These are phyloP conservation scores for Lyophyllum semitale DNA, from an alignment of 768 basidiomycete species.

Conservation along the genomic window DNA sequence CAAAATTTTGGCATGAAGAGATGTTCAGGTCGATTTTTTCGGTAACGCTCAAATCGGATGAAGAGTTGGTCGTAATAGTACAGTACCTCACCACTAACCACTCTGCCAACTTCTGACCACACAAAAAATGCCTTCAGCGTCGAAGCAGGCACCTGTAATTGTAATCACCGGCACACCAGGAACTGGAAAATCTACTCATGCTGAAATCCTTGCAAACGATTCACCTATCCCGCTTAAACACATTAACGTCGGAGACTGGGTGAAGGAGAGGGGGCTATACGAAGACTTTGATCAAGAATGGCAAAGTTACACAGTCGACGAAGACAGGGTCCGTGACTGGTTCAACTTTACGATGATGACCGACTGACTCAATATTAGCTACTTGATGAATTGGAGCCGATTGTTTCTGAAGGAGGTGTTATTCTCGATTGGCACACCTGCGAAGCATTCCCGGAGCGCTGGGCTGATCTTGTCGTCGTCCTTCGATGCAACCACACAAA, in stretches of 20 bases:
- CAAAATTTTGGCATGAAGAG: too few species aligned
- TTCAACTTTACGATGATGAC: background rate
- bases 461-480: constrained; percentile 95
- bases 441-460: constrained; percentile 92
- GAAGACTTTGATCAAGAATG: constrained; percentile 92
- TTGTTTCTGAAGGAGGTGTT: constrained; percentile 69
- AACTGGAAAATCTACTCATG: constrained; percentile 96
- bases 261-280: constrained; percentile 82
- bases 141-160: constrained; percentile 56
- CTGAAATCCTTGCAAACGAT: constrained; percentile 75
- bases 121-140: constrained; percentile 11
- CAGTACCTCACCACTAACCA: too few species aligned
- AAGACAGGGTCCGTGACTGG: constrained; percentile 77
- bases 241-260: constrained; percentile 88
- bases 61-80: too few species aligned
- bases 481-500: constrained; percentile 84
- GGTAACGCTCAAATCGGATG: too few species aligned
- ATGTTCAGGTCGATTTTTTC: too few species aligned
- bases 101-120: too few species aligned
- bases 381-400: constrained; percentile 82
- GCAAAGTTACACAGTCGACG: constrained; percentile 92
- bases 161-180: constrained; percentile 91
- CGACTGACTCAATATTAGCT: constrained; percentile 50
- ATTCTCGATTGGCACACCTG: constrained; percentile 96
- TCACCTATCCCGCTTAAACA: constrained; percentile 73